Conservation (phyloP, 768 basidiomycete genomes). For the Tylopilus intermedius region DNA sequence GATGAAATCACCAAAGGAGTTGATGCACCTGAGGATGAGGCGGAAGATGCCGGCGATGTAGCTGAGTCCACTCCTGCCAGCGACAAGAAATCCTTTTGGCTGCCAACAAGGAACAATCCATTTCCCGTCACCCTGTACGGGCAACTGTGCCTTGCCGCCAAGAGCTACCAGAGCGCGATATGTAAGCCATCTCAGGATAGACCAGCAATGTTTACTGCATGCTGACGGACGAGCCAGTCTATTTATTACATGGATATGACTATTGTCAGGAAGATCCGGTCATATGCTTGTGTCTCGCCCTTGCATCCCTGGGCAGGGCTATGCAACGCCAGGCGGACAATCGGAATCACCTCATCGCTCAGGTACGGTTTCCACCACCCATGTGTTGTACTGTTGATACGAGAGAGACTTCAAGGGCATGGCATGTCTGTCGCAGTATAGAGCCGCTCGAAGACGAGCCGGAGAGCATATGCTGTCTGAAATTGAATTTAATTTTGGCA, state of each 20-base stretch:
- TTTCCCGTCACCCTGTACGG: constrained; percentile 72
- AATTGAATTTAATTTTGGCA: constrained; percentile 90
- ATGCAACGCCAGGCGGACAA: constrained; percentile 96
- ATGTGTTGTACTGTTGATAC: background rate
- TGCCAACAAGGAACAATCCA: constrained; percentile 69
- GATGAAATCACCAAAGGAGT: constrained; percentile 16
- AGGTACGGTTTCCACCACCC: background rate
- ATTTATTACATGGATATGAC: constrained; percentile 78
- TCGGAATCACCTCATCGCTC: constrained; percentile 71
- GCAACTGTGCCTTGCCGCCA: constrained; percentile 75
- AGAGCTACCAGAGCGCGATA: constrained; percentile 86
- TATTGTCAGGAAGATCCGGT: constrained; percentile 79
- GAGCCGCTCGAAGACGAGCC: constrained; percentile 49
- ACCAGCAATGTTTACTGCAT: background rate
- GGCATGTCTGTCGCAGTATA: constrained; percentile 81
- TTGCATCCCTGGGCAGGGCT: constrained; percentile 82
- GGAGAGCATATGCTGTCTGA: constrained; percentile 50
- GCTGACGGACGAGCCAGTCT: constrained; percentile 48
- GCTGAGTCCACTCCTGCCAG: constrained; percentile 11
- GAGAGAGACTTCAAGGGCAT: constrained; percentile 49
- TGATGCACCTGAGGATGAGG: constrained; percentile 31
- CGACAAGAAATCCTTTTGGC: constrained; percentile 29
- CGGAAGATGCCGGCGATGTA: constrained; percentile 26
- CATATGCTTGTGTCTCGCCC: constrained; percentile 75
- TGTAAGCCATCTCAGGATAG: constrained; percentile 51